A percentile compares a stretch with the other conserved stretches of the same genome.
Evolutionary conservation across 2,329 filamentous ascomycete species (phyloP).

Genomic region (Geoglossum cookeanum): DNA sequence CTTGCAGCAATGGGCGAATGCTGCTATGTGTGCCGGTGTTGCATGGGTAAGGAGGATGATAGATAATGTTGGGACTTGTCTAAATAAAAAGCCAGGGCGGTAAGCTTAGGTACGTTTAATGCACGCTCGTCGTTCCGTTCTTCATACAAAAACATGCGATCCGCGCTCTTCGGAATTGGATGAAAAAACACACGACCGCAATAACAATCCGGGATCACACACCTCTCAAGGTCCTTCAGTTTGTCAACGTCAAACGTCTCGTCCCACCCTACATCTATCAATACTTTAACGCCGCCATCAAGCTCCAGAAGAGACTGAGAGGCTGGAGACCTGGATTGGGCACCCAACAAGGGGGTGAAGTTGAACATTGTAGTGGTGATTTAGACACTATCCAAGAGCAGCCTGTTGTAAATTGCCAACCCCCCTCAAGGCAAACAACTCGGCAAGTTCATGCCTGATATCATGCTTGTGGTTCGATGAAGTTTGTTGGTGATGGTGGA

Average conservation of each 20-base stretch:
- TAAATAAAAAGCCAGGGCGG: conserved; percentile 19
- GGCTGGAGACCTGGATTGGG: conserved; percentile 67
- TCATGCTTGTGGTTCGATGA: not conserved
- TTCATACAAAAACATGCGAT: not conserved
- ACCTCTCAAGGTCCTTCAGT: conserved; percentile 82
- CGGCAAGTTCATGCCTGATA: not conserved
- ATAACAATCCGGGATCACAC: conserved; percentile 16
- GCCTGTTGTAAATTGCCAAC: not conserved
- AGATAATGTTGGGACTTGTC: conserved; percentile 79
- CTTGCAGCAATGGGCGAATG: conserved; percentile 93
- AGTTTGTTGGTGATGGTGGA: not conserved
- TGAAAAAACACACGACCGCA: not conserved
- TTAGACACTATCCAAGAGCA: not conserved
- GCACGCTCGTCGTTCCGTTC: not conserved
- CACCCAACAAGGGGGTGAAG: conserved; percentile 81
- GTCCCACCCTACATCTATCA: conserved; percentile 93
- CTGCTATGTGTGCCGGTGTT: conserved; percentile 76
- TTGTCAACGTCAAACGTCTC: conserved; percentile 68
- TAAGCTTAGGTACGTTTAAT: not conserved
- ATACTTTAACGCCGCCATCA: conserved; percentile 86
- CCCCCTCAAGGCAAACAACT: not conserved
- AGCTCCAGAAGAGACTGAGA: conserved; percentile 94
- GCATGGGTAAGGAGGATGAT: conserved; percentile 89
- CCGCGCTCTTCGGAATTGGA: not conserved
- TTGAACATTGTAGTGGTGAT: conserved; percentile 62